phyloP scores from a whole-genome alignment of 257 asterid genomes.

The Agastache rugosa region DNA sequence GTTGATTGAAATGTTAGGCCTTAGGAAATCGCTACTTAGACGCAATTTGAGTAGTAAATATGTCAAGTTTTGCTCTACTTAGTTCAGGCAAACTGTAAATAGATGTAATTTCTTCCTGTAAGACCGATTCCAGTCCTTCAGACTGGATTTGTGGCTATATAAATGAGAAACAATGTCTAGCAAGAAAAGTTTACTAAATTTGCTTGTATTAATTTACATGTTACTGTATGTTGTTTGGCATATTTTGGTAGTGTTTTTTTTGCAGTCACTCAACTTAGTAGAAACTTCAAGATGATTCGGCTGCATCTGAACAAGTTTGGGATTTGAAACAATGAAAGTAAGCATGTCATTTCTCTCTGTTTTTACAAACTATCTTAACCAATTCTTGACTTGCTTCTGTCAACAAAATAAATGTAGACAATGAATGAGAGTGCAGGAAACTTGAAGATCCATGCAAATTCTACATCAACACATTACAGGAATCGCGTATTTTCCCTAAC shows the following conservation, averaged over 20 bases:
- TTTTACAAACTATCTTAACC: conserved; percentile 30
- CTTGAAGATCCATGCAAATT: conserved; percentile 20
- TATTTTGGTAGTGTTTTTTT: neutral
- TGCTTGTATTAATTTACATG: neutral
- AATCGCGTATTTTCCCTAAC: conserved; percentile 40
- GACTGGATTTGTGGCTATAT: neutral
- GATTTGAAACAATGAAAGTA: conserved; percentile 17
- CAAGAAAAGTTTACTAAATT: conserved; percentile 6
- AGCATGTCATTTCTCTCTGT: conserved; percentile 19
- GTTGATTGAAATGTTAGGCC: conserved; percentile 4
- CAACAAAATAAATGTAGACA: conserved; percentile 25
- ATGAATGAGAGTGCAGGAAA: neutral
- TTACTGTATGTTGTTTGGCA: neutral
- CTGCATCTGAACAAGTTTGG: conserved; percentile 4
- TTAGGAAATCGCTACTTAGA: conserved; percentile 18
- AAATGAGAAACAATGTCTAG: neutral
- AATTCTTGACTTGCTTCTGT: conserved; percentile 17
- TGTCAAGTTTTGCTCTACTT: conserved; percentile 2
- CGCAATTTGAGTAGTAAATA: conserved; percentile 5
- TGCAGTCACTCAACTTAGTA: neutral
- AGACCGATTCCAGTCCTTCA: conserved; percentile 1
- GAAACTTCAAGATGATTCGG: conserved; percentile 9
- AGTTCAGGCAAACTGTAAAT: conserved; percentile 28
- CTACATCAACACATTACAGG: conserved; percentile 16
- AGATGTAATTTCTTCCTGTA: conserved; percentile 12